Evolutionary conservation across 345 rosid genomes (phyloP), one percentile per base, ranked within the genome.

Genomic region (Pelargonium nanum): DNA sequence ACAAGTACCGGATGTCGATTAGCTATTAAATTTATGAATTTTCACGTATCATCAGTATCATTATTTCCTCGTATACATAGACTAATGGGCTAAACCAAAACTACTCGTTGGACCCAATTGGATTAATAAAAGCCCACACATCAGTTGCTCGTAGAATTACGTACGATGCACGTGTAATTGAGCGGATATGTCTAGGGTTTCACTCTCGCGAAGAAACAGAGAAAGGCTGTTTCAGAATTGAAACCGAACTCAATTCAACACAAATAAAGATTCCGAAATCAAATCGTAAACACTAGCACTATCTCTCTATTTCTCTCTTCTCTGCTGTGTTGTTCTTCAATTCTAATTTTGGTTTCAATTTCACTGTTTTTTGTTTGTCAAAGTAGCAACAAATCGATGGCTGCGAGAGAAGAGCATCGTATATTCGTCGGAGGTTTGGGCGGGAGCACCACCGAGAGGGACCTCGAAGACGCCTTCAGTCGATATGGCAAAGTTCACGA

Each of bases 381-480:
- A 40, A 40, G 15, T 40, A 40, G 9, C 16, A 17, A 17, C 48
- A n/a, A 15, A 40, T 40, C 52, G 57, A 62, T 62, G 65, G 65
- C 48, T 53, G 65, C 48, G 16, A 62, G 65, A 53, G 65, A 28
- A 10, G 65, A 62, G 7, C 28, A 62, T 62, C 65, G 65, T 7
- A 62, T 62, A 26, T 62, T 62, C 53, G 26, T 62, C 19, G 65
- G 65, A 25, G 65, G 65, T 23, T 13, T 62, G 9, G 50, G 57
- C 45, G 53, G 32, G 48, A 62, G 44, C 30, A 62, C 65, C 13
- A 53, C 57, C 8, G 65, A 62, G 65, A 52, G 65, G 20, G 57
- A 62, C 26, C 65, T 62, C 53, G 65, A 62, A 52, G 65, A 62
- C 34, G 65, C 65, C 22, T 62, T 62, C 32, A 5, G 48, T 16